These are phyloP conservation scores for Ephemerocybe angulata DNA, from an alignment of 768 basidiomycete species.

Conservation along the genomic window DNA sequence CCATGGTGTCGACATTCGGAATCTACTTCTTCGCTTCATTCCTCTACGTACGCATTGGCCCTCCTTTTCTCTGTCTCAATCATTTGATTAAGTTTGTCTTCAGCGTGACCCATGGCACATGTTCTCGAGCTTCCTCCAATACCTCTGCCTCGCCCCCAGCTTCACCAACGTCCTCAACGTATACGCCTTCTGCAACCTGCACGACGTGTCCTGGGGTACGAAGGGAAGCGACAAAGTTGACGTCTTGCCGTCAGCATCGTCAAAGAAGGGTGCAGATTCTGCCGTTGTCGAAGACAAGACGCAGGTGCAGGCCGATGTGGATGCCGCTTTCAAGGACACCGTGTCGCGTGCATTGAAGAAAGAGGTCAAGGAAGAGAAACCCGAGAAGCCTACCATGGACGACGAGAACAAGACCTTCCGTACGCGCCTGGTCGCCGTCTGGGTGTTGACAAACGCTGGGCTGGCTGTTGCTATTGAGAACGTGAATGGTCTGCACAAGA, in stretches of 20 bases:
- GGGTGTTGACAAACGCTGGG: slow-evolving; percentile 72
- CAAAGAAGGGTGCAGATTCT: slow-evolving; percentile 71
- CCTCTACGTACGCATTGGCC: slow-evolving; percentile 65
- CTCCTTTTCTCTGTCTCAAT: neutral
- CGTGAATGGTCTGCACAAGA: slow-evolving; percentile 55
- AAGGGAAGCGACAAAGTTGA: slow-evolving; percentile 95
- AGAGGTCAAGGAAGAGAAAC: slow-evolving; percentile 56
- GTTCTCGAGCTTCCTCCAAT: slow-evolving; percentile 91
- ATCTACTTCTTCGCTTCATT: slow-evolving; percentile 84
- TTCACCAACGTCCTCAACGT: slow-evolving; percentile 96
- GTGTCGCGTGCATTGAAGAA: slow-evolving; percentile 84
- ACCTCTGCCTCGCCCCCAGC: slow-evolving; percentile 83
- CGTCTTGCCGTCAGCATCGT: slow-evolving; percentile 81
- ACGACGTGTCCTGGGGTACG: slow-evolving; percentile 94
- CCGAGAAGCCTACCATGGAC: slow-evolving; percentile 81
- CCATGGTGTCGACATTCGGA: slow-evolving; percentile 84
- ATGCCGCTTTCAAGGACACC: slow-evolving; percentile 87
- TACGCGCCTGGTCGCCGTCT: slow-evolving; percentile 77
- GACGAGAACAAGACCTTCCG: slow-evolving; percentile 92
- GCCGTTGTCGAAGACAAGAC: slow-evolving; percentile 85
- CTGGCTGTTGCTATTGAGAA: slow-evolving; percentile 76
- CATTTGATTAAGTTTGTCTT: neutral
- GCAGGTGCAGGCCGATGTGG: slow-evolving; percentile 82
- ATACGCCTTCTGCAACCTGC: slow-evolving; percentile 96
- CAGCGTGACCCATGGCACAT: slow-evolving; percentile 98